Evolutionary conservation across 2,329 filamentous ascomycete species (phyloP).

Genomic region (Trichoderma brevicompactum): DNA sequence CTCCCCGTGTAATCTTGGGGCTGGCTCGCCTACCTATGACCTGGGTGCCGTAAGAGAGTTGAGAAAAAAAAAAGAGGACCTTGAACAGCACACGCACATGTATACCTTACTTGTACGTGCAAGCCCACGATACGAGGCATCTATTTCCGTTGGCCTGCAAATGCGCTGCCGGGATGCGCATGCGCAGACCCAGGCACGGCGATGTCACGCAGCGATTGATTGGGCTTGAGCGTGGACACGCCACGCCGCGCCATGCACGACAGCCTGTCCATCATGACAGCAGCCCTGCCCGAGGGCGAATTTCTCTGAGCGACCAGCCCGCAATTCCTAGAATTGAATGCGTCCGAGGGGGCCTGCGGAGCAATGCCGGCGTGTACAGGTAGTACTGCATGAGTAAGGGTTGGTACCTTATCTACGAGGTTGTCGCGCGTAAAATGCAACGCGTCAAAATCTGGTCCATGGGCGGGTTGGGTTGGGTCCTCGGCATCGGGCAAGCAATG

Average conservation of each 20-base stretch:
- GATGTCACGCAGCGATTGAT: no score
- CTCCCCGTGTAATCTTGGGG: no score
- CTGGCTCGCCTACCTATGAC: no score
- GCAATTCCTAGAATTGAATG: constrained; percentile 2
- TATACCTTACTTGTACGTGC: not conserved
- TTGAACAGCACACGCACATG: not conserved
- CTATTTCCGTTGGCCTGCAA: not conserved
- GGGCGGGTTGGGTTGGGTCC: no score
- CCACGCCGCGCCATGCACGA: constrained; percentile 24
- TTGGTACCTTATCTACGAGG: not conserved
- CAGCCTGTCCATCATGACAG: constrained; percentile 12
- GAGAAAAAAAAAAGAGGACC: not conserved
- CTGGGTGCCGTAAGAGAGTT: not conserved
- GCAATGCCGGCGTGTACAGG: not conserved
- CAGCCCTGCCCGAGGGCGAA: not conserved
- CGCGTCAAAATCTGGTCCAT: no score
- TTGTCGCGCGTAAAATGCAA: no score
- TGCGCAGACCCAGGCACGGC: no score
- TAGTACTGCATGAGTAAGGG: not conserved
- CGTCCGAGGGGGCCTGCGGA: not conserved
- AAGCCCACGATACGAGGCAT: not conserved
- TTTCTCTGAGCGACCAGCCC: constrained; percentile 1
- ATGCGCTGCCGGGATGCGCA: not conserved
- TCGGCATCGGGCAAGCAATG: no score
- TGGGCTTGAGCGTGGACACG: constrained; percentile 21